Percentiles rank a stretch among this genome's conserved stretches.
Conservation (phyloP, 2,329 filamentous ascomycete genomes). For the Westerdykella sp. region DNA sequence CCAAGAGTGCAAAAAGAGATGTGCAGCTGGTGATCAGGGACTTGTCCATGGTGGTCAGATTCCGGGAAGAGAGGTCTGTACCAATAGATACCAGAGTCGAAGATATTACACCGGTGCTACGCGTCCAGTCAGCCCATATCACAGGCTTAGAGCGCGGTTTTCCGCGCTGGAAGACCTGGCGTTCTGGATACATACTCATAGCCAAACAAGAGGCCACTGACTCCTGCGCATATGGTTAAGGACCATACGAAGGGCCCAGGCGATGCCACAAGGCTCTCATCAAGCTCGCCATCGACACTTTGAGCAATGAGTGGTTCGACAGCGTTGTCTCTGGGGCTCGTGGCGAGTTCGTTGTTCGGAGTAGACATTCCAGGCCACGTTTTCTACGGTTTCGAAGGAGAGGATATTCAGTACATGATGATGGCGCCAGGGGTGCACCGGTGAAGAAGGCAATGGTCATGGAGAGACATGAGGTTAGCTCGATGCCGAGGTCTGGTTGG, state of each 20-base stretch:
- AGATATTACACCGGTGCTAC: slow-evolving; percentile 54
- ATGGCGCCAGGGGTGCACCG: too few species aligned
- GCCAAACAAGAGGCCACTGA: slow-evolving; percentile 55
- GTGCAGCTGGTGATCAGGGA: slow-evolving; percentile 54
- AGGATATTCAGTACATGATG: too few species aligned
- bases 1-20: slow-evolving; percentile 52
- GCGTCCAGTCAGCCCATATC: not conserved
- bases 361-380: slow-evolving; percentile 13
- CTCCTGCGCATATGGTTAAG: slow-evolving; percentile 52
- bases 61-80: slow-evolving; percentile 47
- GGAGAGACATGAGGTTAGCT: too few species aligned
- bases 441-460: too few species aligned
- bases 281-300: slow-evolving; percentile 14
- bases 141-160: not conserved
- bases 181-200: slow-evolving; percentile 46
- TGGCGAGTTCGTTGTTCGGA: too few species aligned
- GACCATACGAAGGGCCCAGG: slow-evolving; percentile 47
- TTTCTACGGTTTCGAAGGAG: slow-evolving; percentile 15
- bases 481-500: too few species aligned
- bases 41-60: slow-evolving; percentile 51
- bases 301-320: slow-evolving; percentile 28
- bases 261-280: slow-evolving; percentile 24
- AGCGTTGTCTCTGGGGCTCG: slow-evolving; percentile 13
- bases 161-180: not conserved
- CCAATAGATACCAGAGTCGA: slow-evolving; percentile 53